Conservation (phyloP, 192 early-diverging fungal species). For the Anaeromyces robustus region DNA sequence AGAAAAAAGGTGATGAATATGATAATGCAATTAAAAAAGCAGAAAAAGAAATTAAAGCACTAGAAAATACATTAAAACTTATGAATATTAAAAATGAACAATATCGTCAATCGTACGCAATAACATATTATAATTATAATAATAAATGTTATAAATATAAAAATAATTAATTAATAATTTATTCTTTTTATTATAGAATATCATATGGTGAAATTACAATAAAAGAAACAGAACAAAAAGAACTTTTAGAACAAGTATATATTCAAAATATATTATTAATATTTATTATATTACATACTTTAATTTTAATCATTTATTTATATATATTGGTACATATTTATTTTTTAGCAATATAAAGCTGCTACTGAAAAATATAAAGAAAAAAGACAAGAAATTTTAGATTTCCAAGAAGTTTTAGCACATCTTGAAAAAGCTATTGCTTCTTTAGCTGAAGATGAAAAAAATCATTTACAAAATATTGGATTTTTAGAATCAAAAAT, state of each 20-base stretch:
- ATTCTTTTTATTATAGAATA: not conserved
- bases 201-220: constrained; percentile 25
- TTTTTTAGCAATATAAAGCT: constrained; percentile 27
- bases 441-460: constrained; percentile 16
- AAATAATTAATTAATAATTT: not conserved
- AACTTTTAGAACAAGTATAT: constrained; percentile 33
- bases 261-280: not conserved
- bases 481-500: constrained; percentile 21
- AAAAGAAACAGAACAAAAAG: constrained; percentile 39
- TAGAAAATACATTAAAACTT: constrained; percentile 42
- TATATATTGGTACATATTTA: constrained; percentile 1
- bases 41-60: constrained; percentile 44
- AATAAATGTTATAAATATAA: not conserved
- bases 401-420: constrained; percentile 21
- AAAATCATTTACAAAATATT: constrained; percentile 17
- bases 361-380: constrained; percentile 34
- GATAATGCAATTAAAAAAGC: constrained; percentile 39
- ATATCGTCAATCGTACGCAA: constrained; percentile 29
- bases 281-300: not conserved
- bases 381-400: constrained; percentile 29
- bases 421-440: constrained; percentile 15
- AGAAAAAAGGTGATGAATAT: constrained; percentile 39
- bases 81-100: constrained; percentile 43
- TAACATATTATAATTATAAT: constrained; percentile 1
- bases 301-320: no score